These are phyloP conservation scores for Trametes gibbosa DNA, from an alignment of 768 basidiomycete genomes.

Conservation along the genomic window DNA sequence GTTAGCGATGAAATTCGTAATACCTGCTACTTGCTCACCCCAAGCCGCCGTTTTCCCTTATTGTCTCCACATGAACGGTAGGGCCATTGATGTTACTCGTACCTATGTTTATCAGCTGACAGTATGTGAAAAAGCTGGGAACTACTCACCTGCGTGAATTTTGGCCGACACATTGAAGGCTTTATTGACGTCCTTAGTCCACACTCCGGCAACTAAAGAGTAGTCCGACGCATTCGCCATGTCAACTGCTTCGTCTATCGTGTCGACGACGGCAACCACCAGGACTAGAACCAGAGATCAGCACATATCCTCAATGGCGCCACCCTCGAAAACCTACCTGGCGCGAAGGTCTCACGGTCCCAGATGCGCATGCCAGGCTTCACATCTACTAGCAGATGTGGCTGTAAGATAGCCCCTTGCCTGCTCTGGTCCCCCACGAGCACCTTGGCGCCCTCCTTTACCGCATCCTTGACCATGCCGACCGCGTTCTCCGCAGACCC, in stretches of 20 bases:
- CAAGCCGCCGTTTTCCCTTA: constrained; percentile 36
- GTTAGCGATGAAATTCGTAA: not conserved
- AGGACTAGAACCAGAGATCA: constrained; percentile 33
- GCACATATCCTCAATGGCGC: not conserved
- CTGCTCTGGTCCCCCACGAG: constrained; percentile 43
- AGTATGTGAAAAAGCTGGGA: not conserved
- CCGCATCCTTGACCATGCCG: constrained; percentile 42
- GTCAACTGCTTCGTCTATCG: constrained; percentile 53
- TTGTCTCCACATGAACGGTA: constrained; percentile 45
- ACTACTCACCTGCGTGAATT: constrained; percentile 43
- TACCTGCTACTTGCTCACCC: not conserved
- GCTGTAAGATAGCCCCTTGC: constrained; percentile 44
- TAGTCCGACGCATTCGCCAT: constrained; percentile 55
- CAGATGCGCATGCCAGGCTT: constrained; percentile 50
- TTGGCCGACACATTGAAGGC: constrained; percentile 47
- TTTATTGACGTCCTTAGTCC: constrained; percentile 44
- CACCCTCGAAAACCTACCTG: constrained; percentile 35
- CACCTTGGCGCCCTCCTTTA: constrained; percentile 42
- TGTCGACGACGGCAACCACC: constrained; percentile 43
- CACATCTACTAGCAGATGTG: constrained; percentile 47
- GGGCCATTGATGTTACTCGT: constrained; percentile 54
- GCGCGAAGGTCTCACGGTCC: constrained; percentile 62
- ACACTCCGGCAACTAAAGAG: constrained; percentile 48
- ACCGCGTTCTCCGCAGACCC: constrained; percentile 46
- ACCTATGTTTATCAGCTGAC: constrained; percentile 35